Base-by-base conservation (phyloP, 305 asterid genomes). In the Fraxinus sp. region DNA sequence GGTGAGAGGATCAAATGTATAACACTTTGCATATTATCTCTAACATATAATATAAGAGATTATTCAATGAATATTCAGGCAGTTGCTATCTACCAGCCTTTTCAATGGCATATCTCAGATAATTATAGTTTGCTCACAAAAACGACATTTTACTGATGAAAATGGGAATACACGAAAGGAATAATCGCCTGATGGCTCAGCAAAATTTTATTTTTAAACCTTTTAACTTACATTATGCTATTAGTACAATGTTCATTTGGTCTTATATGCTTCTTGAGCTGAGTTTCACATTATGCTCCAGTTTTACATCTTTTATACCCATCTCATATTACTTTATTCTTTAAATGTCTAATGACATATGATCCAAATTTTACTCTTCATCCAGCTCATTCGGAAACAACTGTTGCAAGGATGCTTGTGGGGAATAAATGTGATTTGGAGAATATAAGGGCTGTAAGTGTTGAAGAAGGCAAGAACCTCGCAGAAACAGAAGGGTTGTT, bases 301-400 rank as follows among this genome's bases (percentile, higher is more conserved):
- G 22, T 18, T 59, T 59, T 59, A 52, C 22, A 4, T 52, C 2
- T 20, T 59, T 20, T 59, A 59, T n/a, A 18, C 68, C 26, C 7
- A 18, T 57, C 16, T 24, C 55, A 39, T 52, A 16, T 16, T 52
- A 52, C 57, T 46, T 13, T 16, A 46, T 46, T 49, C 62, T 4
- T 14, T 49, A 3, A 44, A 44, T 44, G 4, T 44, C 55, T 11
- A 44, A 44, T 11, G 55, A 44, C 55, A 0, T 41, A 14, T 44
- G 62, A 82, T 84, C 18, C 77, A 64, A 76, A 72, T 26, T 62
- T 7, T 59, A 0, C 73, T 32, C 52, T 39, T 32, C 59, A 0
- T 87, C 91, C 95, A 94, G 98, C 95, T 77, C 98, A 94, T 84
- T 94, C 97, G 0, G 98, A 94, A 83, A 90, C 97, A 22, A 87